Percentiles rank a stretch among this genome's conserved stretches.
These are phyloP conservation scores for Beauveria rudraprayagi DNA, from an alignment of 2,329 filamentous ascomycete species.

Conservation along the genomic window DNA sequence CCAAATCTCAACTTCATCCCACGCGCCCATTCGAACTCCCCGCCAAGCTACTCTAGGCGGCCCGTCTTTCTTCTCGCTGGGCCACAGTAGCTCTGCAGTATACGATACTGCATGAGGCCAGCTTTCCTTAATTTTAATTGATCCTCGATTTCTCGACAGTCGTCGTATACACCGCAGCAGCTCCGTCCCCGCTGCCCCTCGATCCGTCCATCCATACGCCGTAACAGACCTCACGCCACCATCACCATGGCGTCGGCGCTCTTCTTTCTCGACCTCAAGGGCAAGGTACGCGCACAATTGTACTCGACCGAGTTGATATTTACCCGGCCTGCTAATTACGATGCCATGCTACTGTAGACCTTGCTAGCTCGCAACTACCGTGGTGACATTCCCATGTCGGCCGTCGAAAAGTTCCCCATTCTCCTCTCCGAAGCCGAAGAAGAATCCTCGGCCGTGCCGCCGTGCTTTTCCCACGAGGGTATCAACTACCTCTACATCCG, in stretches of 20 bases:
- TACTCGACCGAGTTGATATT: neutral
- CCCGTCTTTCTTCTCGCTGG: conserved; percentile 11
- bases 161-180: conserved; percentile 16
- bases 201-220: conserved; percentile 11
- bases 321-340: conserved; percentile 13
- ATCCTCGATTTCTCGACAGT: neutral
- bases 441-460: conserved; percentile 93
- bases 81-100: conserved; percentile 8
- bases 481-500: conserved; percentile 99
- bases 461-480: conserved; percentile 96
- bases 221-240: neutral
- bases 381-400: conserved; percentile 98
- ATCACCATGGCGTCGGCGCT: conserved; percentile 84
- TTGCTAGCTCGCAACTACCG: conserved; percentile 97
- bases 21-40: neutral
- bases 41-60: conserved; percentile 16
- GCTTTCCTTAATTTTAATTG: neutral
- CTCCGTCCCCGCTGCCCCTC: conserved; percentile 19
- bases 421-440: conserved; percentile 97
- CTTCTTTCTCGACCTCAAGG: conserved; percentile 99
- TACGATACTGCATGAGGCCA: neutral
- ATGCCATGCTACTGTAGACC: conserved; percentile 52
- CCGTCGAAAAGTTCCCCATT: conserved; percentile 94
- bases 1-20: conserved; percentile 10
- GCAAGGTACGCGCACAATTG: conserved; percentile 60